Evolutionary conservation across 768 basidiomycete genomes (phyloP).

Genomic region (Auriscalpium microsporum): DNA sequence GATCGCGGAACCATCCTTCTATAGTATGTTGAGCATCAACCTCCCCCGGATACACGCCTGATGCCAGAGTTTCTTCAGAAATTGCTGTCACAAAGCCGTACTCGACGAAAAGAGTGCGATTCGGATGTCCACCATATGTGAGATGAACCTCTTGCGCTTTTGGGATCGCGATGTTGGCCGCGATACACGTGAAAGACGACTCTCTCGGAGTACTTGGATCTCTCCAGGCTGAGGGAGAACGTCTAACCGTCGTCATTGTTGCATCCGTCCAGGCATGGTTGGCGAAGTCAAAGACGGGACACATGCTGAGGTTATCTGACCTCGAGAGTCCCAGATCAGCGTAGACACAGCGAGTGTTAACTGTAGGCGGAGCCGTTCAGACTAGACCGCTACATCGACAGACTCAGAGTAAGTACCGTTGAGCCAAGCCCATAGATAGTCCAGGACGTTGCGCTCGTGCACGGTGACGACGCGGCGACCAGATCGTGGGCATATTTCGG

Average conservation of each 20-base stretch:
- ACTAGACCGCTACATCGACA: background rate
- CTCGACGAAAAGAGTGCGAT: constrained; percentile 72
- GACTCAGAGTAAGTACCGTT: constrained; percentile 46
- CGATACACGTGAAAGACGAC: constrained; percentile 36
- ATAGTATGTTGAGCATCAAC: constrained; percentile 53
- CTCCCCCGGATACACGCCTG: constrained; percentile 37
- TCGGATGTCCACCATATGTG: constrained; percentile 74
- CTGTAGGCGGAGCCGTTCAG: constrained; percentile 29
- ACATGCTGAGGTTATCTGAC: constrained; percentile 77
- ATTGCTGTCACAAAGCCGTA: constrained; percentile 73
- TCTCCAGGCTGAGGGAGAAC: constrained; percentile 28
- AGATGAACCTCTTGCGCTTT: constrained; percentile 63
- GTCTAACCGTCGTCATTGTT: constrained; percentile 34
- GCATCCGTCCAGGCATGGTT: constrained; percentile 52
- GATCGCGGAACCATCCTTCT: constrained; percentile 38
- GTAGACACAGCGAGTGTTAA: constrained; percentile 89
- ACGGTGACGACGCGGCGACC: background rate
- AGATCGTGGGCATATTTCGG: background rate
- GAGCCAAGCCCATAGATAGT: constrained; percentile 88
- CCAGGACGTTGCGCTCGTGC: constrained; percentile 17
- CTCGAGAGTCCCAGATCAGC: constrained; percentile 45
- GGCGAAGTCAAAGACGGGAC: constrained; percentile 86
- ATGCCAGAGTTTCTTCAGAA: constrained; percentile 19
- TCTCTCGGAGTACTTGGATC: constrained; percentile 29
- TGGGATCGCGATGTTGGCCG: constrained; percentile 27